These are phyloP conservation scores for Chaetoceros tenuissimus DNA, from an alignment of 108 stramenopile genomes.

Conservation along the genomic window DNA sequence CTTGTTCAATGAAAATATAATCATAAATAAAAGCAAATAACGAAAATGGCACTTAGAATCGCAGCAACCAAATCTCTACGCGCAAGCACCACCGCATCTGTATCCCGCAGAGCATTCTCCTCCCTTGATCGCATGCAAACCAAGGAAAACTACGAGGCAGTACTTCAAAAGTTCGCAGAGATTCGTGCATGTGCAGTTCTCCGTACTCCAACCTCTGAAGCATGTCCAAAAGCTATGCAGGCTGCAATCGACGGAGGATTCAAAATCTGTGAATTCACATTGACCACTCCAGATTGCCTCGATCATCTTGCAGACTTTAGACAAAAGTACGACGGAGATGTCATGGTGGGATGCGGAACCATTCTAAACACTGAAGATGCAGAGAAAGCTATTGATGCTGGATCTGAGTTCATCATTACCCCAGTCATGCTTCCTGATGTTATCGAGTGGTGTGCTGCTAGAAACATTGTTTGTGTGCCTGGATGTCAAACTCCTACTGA, in stretches of 20 bases:
- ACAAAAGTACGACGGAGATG: constrained; percentile 72
- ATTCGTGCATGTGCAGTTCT: constrained; percentile 79
- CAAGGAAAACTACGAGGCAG: constrained; percentile 49
- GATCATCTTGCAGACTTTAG: constrained; percentile 61
- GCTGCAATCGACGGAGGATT: constrained; percentile 86
- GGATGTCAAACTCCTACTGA: constrained; percentile 87
- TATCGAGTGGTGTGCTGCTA: constrained; percentile 62
- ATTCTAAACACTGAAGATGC: constrained; percentile 65
- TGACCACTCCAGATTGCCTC: constrained; percentile 78
- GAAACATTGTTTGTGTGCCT: constrained; percentile 73
- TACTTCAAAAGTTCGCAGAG: constrained; percentile 63
- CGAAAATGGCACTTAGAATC: constrained; percentile 36
- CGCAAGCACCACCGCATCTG: constrained; percentile 15
- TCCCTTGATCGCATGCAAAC: constrained; percentile 52
- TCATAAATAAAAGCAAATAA: too few species aligned
- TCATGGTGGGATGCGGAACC: constrained; percentile 85
- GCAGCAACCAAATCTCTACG: constrained; percentile 16
- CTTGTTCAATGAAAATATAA: too few species aligned
- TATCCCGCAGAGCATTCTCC: too few species aligned
- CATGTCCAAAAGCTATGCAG: constrained; percentile 82
- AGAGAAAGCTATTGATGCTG: constrained; percentile 64
- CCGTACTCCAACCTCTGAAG: constrained; percentile 73
- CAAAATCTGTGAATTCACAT: constrained; percentile 78
- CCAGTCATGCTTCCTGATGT: constrained; percentile 83
- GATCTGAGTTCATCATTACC: constrained; percentile 76